Percentiles rank a stretch among this genome's conserved stretches.
Evolutionary conservation across 352 stramenopile species (phyloP).

Genomic region (Thraustochytrium striatum): DNA sequence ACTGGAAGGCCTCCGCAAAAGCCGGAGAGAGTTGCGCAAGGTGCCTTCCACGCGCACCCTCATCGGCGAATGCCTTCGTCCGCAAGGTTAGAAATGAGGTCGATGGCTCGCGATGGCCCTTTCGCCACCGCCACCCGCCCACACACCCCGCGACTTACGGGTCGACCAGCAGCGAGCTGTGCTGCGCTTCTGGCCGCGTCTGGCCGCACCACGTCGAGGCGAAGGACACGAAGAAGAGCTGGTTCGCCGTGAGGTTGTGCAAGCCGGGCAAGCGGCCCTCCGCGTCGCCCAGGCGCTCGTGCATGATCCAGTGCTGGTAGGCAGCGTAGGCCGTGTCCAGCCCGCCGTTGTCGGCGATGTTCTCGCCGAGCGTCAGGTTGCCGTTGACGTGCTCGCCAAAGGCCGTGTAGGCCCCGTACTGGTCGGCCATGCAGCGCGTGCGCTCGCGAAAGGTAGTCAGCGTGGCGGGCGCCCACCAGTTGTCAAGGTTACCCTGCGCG

Average conservation of each 20-base stretch:
- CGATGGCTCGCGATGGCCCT: too few relatives aligned
- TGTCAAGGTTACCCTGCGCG: slow-evolving; percentile 75
- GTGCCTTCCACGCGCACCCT: slow-evolving; percentile 67
- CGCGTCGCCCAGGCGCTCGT: not conserved
- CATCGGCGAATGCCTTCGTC: slow-evolving; percentile 63
- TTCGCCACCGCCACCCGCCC: too few relatives aligned
- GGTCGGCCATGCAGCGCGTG: not conserved
- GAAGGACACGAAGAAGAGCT: slow-evolving; percentile 67
- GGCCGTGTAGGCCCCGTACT: slow-evolving; percentile 55
- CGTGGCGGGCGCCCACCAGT: slow-evolving; percentile 76
- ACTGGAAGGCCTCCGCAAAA: slow-evolving; percentile 68
- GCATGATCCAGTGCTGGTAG: not conserved
- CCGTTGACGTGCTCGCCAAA: slow-evolving; percentile 73
- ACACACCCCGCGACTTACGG: not conserved
- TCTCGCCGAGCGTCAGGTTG: slow-evolving; percentile 81
- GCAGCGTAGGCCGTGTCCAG: slow-evolving; percentile 35
- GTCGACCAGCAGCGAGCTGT: slow-evolving; percentile 58
- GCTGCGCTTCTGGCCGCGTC: slow-evolving; percentile 59
- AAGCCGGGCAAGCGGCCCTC: slow-evolving; percentile 5
- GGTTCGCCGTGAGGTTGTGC: slow-evolving; percentile 45
- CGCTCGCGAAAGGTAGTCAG: slow-evolving; percentile 23
- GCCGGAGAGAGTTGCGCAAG: slow-evolving; percentile 64
- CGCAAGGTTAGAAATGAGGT: too few relatives aligned
- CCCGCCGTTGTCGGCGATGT: slow-evolving; percentile 70
- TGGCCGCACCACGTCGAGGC: slow-evolving; percentile 64